These are phyloP conservation scores for Suillus hirtellus DNA, from an alignment of 768 basidiomycete species.

Conservation along the genomic window DNA sequence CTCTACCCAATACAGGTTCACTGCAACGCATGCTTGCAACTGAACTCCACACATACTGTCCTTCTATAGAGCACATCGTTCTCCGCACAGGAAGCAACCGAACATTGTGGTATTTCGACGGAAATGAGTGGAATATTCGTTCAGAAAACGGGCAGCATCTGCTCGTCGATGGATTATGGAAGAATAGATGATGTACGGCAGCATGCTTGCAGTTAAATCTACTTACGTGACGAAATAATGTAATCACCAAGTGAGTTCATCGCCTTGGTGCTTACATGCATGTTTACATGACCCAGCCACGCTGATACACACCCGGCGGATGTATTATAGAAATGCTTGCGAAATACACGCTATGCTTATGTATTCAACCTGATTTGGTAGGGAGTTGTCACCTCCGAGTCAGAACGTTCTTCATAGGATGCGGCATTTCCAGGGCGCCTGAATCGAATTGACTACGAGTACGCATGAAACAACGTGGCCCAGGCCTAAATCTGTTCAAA, in stretches of 20 bases:
- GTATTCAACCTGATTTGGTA: conserved; percentile 28
- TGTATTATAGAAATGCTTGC: conserved; percentile 27
- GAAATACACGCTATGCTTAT: conserved; percentile 28
- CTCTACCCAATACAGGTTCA: conserved; percentile 27
- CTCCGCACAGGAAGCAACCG: conserved; percentile 35
- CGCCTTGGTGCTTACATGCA: conserved; percentile 21
- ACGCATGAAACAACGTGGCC: conserved; percentile 37
- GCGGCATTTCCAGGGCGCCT: conserved; percentile 20
- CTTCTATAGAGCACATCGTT: conserved; percentile 34
- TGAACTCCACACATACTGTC: conserved; percentile 40
- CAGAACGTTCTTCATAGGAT: conserved; percentile 33
- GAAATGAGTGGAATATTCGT: conserved; percentile 36
- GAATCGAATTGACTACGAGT: conserved; percentile 30
- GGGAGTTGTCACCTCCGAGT: conserved; percentile 23
- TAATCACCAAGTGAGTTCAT: conserved; percentile 24
- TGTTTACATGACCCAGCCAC: conserved; percentile 22
- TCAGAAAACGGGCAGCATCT: conserved; percentile 28
- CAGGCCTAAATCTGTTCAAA: conserved; percentile 27
- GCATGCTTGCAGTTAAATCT: background rate
- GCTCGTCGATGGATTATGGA: conserved; percentile 33
- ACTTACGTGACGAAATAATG: conserved; percentile 27
- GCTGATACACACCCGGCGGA: conserved; percentile 22
- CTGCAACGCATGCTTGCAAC: conserved; percentile 38
- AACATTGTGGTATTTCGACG: conserved; percentile 33
- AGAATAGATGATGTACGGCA: conserved; percentile 22